Base-by-base conservation (phyloP, 805 yeast genomes). In the Ogataea neopini region DNA sequence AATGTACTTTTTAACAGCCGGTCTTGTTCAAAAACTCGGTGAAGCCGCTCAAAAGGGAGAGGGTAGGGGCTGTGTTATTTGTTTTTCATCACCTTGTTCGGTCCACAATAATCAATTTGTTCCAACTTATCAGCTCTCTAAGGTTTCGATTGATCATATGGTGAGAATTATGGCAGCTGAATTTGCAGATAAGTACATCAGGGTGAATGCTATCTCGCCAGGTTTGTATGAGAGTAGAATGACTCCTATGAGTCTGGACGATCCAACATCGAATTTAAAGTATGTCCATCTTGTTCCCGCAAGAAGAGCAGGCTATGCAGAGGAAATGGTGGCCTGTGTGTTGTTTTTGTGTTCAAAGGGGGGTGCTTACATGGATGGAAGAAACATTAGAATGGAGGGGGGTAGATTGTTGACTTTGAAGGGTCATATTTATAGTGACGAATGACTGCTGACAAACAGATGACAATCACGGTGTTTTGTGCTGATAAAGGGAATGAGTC, bases 161-260 rank as follows among this genome's bases (percentile, higher is more conserved):
- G 61, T 58, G 14, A 48, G 61, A 47, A 58, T 58, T 29, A 52
- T 58, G 61, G 61, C 61, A 10, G 61, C 60, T 9, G 56, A 58
- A 26, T 56, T 58, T 51, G 61, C 59, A 1, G 59, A 58, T 30
- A 56, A 56, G 37, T 56, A 54, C 26, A 56, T 58, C 26, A 37
- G 60, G 23, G 59, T 58, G 29, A 58, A 58, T 36, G 60, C 60
- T 6, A 51, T 56, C 22, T 58, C 61, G 4, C 61, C 61, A 8
- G 61, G 61, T 2, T 29, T 58, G 3, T 58, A 57, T 30, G 52
- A 47, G 6, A 54, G 59, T 30, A 43, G 60, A 43, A 58, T 58
- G 61, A 58, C 61, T 1, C 61, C 61, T 13, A 49, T 51, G 50
- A 41, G 51, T 4, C 26, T 47, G 0, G 53, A 54, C 23, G 61